Percentiles rank a stretch among this genome's conserved stretches.
Evolutionary conservation across 1,284 basidiomycete species (phyloP).

Genomic region (Trametes hirsuta): DNA sequence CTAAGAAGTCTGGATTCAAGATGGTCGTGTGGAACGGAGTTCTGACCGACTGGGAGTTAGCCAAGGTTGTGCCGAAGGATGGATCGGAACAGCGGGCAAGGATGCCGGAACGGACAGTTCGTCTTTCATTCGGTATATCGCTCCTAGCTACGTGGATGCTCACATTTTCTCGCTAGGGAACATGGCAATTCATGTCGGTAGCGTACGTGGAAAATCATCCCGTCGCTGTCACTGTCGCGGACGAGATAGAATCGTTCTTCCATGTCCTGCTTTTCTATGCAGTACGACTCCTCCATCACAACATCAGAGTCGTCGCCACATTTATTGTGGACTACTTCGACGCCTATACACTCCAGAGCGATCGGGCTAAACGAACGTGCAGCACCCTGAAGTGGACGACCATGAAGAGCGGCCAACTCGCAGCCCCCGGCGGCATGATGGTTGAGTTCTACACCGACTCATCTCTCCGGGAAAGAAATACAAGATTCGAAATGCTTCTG

Average conservation of each 20-base stretch:
- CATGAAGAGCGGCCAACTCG: too few relatives aligned
- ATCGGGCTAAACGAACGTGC: too few relatives aligned
- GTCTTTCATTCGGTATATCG: background rate
- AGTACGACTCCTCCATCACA: slow-evolving; percentile 1
- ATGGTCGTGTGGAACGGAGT: too few relatives aligned
- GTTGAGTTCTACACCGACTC: too few relatives aligned
- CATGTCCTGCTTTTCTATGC: slow-evolving; percentile 12
- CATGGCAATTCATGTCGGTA: slow-evolving; percentile 17
- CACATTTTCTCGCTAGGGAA: background rate
- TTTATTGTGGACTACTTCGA: slow-evolving; percentile 9
- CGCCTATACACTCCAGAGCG: background rate
- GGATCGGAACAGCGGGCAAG: background rate
- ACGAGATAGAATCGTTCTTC: slow-evolving; percentile 17
- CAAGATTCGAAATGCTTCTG: too few relatives aligned
- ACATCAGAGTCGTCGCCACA: background rate
- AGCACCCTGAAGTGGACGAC: too few relatives aligned
- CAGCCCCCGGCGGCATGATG: too few relatives aligned
- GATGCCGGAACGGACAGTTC: slow-evolving; percentile 3
- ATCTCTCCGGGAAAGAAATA: too few relatives aligned
- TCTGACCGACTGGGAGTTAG: too few relatives aligned
- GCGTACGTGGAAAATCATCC: background rate
- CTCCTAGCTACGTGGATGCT: background rate
- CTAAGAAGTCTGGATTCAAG: too few relatives aligned
- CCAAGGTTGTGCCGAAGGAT: too few relatives aligned
- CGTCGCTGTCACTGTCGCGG: background rate